Evolutionary conservation across 1,139 yeast species (phyloP).

Genomic region (Geotrichum cucujoidarum): DNA sequence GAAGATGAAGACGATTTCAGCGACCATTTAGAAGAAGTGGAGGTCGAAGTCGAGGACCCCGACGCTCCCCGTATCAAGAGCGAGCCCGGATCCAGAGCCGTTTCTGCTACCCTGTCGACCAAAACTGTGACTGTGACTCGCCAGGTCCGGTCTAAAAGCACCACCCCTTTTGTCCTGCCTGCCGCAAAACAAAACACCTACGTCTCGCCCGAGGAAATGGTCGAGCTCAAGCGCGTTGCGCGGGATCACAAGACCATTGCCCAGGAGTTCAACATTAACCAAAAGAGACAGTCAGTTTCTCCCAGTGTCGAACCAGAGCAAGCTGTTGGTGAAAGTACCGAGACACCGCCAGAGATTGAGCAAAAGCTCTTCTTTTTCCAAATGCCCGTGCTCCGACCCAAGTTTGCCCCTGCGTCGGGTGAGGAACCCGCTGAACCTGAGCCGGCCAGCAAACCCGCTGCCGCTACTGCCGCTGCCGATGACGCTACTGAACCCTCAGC

Average conservation of each 20-base stretch:
- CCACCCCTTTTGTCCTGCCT: constrained; percentile 18
- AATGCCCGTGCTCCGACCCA: constrained; percentile 64
- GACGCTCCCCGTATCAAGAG: constrained; percentile 3
- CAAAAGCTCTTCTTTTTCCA: constrained; percentile 57
- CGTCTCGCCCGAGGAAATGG: constrained; percentile 27
- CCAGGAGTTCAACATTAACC: constrained; percentile 28
- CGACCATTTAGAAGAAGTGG: constrained; percentile 7
- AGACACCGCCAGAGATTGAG: constrained; percentile 30
- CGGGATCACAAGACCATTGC: constrained; percentile 30
- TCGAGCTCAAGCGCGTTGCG: constrained; percentile 27
- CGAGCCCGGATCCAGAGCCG: background rate
- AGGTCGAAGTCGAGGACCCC: constrained; percentile 10
- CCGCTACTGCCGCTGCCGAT: background rate
- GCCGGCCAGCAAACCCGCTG: constrained; percentile 17
- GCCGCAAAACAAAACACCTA: constrained; percentile 12
- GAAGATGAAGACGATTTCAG: constrained; percentile 23
- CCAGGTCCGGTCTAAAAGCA: constrained; percentile 7
- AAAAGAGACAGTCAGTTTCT: constrained; percentile 13
- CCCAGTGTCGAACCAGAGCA: constrained; percentile 5
- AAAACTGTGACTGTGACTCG: background rate
- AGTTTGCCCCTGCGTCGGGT: constrained; percentile 37
- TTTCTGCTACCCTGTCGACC: background rate
- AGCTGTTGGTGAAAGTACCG: constrained; percentile 1
- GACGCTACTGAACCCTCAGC: constrained; percentile 16
- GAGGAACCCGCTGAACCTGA: constrained; percentile 10